Percentiles rank a stretch among this genome's conserved stretches.
Evolutionary conservation across 148 eudicot genomes (phyloP).

Genomic region (Cornus controversa): DNA sequence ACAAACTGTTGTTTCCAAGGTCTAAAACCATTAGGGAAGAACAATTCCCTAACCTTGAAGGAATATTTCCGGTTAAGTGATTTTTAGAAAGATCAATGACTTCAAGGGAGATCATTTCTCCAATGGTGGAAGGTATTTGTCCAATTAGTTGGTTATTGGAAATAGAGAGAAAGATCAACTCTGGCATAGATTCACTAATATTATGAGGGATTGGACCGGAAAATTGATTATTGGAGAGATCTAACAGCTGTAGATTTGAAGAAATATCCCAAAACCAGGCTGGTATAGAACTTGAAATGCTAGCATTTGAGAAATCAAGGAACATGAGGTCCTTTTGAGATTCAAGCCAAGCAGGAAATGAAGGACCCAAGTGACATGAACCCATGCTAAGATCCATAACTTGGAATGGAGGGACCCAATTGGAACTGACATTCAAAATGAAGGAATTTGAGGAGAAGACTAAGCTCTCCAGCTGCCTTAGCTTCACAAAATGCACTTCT

Average conservation of each 20-base stretch:
- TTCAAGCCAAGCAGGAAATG: constrained; percentile 38
- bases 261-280: constrained; percentile 35
- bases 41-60: constrained; percentile 30
- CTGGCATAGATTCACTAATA: constrained; percentile 17
- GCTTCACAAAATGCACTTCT: constrained; percentile 26
- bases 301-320: constrained; percentile 25
- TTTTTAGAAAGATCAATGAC: constrained; percentile 25
- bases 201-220: constrained; percentile 26
- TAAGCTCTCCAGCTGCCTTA: constrained; percentile 19
- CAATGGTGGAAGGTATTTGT: constrained; percentile 19
- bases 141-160: constrained; percentile 26
- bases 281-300: constrained; percentile 29
- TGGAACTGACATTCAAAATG: constrained; percentile 17
- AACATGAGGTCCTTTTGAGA: constrained; percentile 15
- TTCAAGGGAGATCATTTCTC: constrained; percentile 12
- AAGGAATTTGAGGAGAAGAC: constrained; percentile 20
- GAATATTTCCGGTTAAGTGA: constrained; percentile 27
- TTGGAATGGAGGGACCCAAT: constrained; percentile 44
- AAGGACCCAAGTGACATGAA: constrained; percentile 32
- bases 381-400: constrained; percentile 20
- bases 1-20: constrained; percentile 24
- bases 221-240: constrained; percentile 34
- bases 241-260: constrained; percentile 22
- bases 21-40: constrained; percentile 23
- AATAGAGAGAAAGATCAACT: constrained; percentile 26